Conservation (phyloP, 441 rosid genomes). For the Euphorbia celastroides region DNA sequence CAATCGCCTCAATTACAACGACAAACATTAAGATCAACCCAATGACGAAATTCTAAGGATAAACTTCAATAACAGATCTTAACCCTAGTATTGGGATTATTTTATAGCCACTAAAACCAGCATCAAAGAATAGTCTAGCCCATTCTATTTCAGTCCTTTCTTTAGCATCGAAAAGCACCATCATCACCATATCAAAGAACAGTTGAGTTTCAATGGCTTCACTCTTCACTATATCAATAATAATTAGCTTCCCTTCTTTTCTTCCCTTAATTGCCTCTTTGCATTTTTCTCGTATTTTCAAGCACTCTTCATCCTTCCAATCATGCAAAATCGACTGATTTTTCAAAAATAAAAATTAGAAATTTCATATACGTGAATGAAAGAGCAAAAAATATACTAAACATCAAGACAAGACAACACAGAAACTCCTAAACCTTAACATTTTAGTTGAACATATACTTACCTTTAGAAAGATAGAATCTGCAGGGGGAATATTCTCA, state of each 20-base stretch:
- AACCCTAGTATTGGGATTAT: neutral
- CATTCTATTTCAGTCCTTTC: conserved; percentile 4
- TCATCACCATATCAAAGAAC: conserved; percentile 3
- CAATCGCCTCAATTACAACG: too few species aligned
- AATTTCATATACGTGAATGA: too few species aligned
- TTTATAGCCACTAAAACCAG: neutral
- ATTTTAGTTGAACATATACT: too few species aligned
- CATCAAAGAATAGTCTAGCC: neutral
- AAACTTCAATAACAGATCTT: neutral
- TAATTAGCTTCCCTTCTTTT: conserved; percentile 2
- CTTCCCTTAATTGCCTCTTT: neutral
- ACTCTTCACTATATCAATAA: conserved; percentile 19
- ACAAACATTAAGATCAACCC: too few species aligned
- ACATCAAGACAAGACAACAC: too few species aligned
- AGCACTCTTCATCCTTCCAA: conserved; percentile 12
- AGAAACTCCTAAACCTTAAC: too few species aligned
- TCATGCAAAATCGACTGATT: conserved; percentile 6
- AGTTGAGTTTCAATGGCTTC: conserved; percentile 9
- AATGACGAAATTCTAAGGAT: too few species aligned
- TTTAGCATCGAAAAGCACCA: neutral
- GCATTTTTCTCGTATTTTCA: conserved; percentile 6
- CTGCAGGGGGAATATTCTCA: conserved; percentile 2
- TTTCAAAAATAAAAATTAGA: neutral
- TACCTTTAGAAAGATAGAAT: conserved; percentile 10
- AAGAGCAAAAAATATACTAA: too few species aligned